Evolutionary conservation across 2,329 filamentous ascomycete species (phyloP).

Genomic region (Hypoxylon sp.): DNA sequence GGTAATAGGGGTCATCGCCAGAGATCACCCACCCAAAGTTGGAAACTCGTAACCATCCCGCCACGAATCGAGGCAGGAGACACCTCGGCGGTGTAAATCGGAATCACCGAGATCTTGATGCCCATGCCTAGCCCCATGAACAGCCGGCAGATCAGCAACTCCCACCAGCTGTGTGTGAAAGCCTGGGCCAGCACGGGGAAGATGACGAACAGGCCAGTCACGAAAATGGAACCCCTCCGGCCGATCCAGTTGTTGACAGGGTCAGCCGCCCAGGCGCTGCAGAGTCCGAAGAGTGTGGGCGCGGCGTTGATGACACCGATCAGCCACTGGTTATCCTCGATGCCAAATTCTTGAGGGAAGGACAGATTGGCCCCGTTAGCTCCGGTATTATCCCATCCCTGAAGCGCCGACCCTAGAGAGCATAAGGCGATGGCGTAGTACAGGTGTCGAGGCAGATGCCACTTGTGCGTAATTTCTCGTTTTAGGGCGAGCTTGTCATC

Average conservation of each 20-base stretch:
- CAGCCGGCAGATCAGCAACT: slow-evolving; percentile 16
- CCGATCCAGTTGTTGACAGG: slow-evolving; percentile 25
- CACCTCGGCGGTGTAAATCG: slow-evolving; percentile 25
- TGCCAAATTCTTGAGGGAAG: slow-evolving; percentile 21
- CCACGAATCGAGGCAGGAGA: slow-evolving; percentile 26
- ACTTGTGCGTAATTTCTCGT: slow-evolving; percentile 23
- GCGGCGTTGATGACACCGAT: slow-evolving; percentile 23
- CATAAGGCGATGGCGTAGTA: slow-evolving; percentile 26
- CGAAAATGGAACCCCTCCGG: slow-evolving; percentile 17
- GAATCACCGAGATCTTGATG: slow-evolving; percentile 26
- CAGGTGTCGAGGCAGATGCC: slow-evolving; percentile 22
- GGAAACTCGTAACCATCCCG: slow-evolving; percentile 23
- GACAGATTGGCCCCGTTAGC: slow-evolving; percentile 24
- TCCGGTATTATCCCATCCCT: slow-evolving; percentile 23
- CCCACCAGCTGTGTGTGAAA: slow-evolving; percentile 22
- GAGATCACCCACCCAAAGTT: slow-evolving; percentile 21
- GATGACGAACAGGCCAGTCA: slow-evolving; percentile 21
- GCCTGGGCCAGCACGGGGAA: slow-evolving; percentile 23
- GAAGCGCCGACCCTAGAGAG: slow-evolving; percentile 22
- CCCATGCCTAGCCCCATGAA: slow-evolving; percentile 25
- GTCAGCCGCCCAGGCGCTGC: slow-evolving; percentile 25
- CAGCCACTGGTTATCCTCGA: slow-evolving; percentile 22
- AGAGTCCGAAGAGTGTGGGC: slow-evolving; percentile 24
- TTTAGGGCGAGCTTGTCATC: slow-evolving; percentile 19
- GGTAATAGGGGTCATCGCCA: slow-evolving; percentile 12